Evolutionary conservation across 2,329 filamentous ascomycete species (phyloP).

Genomic region (Clonostachys chloroleuca): DNA sequence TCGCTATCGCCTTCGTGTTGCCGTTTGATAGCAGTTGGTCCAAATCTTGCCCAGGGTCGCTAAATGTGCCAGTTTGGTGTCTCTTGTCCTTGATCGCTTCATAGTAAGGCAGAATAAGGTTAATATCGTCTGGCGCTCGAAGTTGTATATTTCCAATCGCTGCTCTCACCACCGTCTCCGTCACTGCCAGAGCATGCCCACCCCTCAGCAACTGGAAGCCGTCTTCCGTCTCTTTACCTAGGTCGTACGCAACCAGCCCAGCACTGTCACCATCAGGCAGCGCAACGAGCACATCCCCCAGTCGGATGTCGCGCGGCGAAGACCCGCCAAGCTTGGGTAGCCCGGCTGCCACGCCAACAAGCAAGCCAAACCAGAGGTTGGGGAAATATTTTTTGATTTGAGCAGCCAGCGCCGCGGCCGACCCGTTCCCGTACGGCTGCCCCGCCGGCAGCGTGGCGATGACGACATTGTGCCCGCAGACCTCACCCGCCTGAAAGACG

Average conservation of each 20-base stretch:
- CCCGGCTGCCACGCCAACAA: constrained; percentile 26
- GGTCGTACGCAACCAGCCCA: constrained; percentile 21
- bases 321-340: constrained; percentile 15
- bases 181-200: constrained; percentile 16
- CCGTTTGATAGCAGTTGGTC: constrained; percentile 14
- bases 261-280: constrained; percentile 13
- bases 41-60: constrained; percentile 20
- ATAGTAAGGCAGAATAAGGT: constrained; percentile 13
- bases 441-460: constrained; percentile 23
- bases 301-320: constrained; percentile 23
- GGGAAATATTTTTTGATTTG: constrained; percentile 25
- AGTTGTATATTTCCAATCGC: constrained; percentile 24
- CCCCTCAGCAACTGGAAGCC: constrained; percentile 15
- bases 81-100: constrained; percentile 12
- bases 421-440: constrained; percentile 22
- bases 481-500: constrained; percentile 25
- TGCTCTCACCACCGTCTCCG: constrained; percentile 21
- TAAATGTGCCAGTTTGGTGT: constrained; percentile 15
- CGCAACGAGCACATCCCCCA: constrained; percentile 28
- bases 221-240: constrained; percentile 22
- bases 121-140: constrained; percentile 10
- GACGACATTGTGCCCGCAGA: constrained; percentile 26
- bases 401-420: constrained; percentile 21
- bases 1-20: neutral
- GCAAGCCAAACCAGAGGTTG: constrained; percentile 26